Evolutionary conservation across 2,329 filamentous ascomycete genomes (phyloP).

Genomic region (Tolypocladium inflatum): DNA sequence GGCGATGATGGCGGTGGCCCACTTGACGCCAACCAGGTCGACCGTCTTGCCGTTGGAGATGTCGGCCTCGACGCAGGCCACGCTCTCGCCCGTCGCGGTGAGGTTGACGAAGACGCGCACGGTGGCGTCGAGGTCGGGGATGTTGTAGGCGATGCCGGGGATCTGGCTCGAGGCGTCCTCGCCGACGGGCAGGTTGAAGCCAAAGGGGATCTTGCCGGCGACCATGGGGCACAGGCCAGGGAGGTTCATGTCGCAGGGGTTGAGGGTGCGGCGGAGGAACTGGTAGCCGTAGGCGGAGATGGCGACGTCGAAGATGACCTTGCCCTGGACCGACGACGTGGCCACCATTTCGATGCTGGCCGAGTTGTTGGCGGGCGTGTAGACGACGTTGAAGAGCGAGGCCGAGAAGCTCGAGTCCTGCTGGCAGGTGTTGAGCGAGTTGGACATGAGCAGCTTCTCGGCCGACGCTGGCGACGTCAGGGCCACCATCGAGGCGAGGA

Average conservation of each 20-base stretch:
- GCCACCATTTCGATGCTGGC: conserved; percentile 68
- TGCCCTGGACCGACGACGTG: conserved; percentile 72
- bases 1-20: conserved; percentile 81
- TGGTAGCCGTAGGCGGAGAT: conserved; percentile 77
- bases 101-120: conserved; percentile 75
- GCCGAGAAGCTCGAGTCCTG: conserved; percentile 77
- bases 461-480: conserved; percentile 42
- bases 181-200: conserved; percentile 55
- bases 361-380: conserved; percentile 65
- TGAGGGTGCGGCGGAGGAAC: conserved; percentile 55
- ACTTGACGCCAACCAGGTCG: conserved; percentile 78
- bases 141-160: conserved; percentile 76
- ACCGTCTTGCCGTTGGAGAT: conserved; percentile 91
- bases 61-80: conserved; percentile 80
- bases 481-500: conserved; percentile 34
- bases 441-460: conserved; percentile 64
- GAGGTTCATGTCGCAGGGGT: conserved; percentile 66
- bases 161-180: conserved; percentile 51
- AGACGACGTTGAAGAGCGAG: conserved; percentile 77
- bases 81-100: conserved; percentile 47
- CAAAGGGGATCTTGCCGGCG: conserved; percentile 68
- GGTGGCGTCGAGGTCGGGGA: conserved; percentile 84
- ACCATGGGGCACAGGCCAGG: conserved; percentile 84
- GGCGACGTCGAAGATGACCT: conserved; percentile 66
- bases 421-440: conserved; percentile 78